A percentile compares a stretch with the other conserved stretches of the same genome.
Conservation (phyloP, 2,329 filamentous ascomycete genomes). For the Fusarium redolens region DNA sequence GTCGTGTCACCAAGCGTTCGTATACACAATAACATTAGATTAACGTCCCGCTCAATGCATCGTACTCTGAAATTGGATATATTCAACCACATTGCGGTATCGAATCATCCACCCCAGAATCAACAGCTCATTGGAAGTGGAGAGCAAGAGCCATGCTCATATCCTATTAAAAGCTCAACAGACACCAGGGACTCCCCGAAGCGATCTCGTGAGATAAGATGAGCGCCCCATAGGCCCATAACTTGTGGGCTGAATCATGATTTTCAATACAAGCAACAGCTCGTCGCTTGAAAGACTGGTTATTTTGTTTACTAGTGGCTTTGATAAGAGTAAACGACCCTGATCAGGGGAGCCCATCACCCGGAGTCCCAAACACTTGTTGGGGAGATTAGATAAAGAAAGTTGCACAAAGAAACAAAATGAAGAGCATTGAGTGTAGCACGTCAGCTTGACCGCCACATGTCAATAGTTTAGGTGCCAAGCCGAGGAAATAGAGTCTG, state of each 20-base stretch:
- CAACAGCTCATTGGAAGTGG: not conserved
- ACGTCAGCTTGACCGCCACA: conserved; percentile 35
- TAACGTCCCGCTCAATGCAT: conserved; percentile 9
- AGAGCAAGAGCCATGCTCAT: not conserved
- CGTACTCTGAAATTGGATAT: conserved; percentile 18
- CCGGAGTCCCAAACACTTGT: not conserved
- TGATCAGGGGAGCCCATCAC: not conserved
- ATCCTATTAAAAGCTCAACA: not conserved
- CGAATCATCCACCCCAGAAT: not conserved
- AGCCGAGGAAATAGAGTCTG: conserved; percentile 10
- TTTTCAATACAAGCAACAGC: conserved; percentile 1
- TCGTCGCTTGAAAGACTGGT: conserved; percentile 15
- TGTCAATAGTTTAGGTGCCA: conserved; percentile 15
- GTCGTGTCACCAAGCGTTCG: not conserved
- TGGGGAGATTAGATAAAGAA: not conserved
- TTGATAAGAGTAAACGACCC: conserved; percentile 10
- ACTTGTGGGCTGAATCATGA: conserved; percentile 30
- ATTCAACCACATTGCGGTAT: not conserved
- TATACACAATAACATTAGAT: conserved; percentile 3
- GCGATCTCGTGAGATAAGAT: conserved; percentile 27
- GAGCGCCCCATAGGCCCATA: conserved; percentile 22
- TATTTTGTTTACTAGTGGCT: conserved; percentile 7
- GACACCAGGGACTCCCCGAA: conserved; percentile 8
- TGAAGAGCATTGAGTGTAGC: conserved; percentile 18
- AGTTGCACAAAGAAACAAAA: conserved; percentile 19